A percentile compares a stretch with the other conserved stretches of the same genome.
These are phyloP conservation scores for Cardamine chenopodiifolia DNA, from an alignment of 345 rosid genomes.

Conservation along the genomic window DNA sequence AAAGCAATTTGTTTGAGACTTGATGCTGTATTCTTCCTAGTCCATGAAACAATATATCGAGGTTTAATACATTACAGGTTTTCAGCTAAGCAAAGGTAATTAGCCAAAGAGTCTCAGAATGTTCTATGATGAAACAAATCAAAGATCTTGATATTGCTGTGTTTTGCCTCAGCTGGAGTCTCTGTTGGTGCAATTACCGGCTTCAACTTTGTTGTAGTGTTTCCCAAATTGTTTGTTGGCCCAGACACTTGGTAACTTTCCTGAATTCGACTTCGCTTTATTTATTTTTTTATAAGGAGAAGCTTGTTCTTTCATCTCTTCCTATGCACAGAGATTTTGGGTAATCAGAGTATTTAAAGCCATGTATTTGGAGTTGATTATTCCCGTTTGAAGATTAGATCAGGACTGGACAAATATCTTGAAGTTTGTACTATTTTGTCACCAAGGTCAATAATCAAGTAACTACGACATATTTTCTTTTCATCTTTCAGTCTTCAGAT, in stretches of 20 bases:
- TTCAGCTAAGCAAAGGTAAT: not conserved
- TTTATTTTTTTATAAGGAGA: not conserved
- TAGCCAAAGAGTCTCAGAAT: not conserved
- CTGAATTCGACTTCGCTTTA: not conserved
- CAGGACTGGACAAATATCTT: not conserved
- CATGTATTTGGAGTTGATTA: not conserved
- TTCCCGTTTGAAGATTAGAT: not conserved
- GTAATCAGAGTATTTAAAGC: not conserved
- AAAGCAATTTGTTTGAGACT: not conserved
- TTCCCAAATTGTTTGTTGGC: not conserved
- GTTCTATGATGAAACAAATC: not conserved
- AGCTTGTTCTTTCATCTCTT: not conserved
- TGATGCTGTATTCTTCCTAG: not conserved
- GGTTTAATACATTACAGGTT: slow-evolving; percentile 29
- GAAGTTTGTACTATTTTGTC: not conserved
- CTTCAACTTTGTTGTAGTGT: slow-evolving; percentile 6
- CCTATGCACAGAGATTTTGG: not conserved
- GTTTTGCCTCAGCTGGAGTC: slow-evolving; percentile 19
- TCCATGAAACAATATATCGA: not conserved
- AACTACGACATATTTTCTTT: not conserved
- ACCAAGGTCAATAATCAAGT: not conserved
- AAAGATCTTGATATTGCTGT: slow-evolving; percentile 11
- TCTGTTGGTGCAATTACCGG: slow-evolving; percentile 9
- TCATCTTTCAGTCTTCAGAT: not conserved
- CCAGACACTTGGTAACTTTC: slow-evolving; percentile 8